Evolutionary conservation across 495 filamentous ascomycete species (phyloP).

Genomic region (Hypomontagnella submonticulosa): DNA sequence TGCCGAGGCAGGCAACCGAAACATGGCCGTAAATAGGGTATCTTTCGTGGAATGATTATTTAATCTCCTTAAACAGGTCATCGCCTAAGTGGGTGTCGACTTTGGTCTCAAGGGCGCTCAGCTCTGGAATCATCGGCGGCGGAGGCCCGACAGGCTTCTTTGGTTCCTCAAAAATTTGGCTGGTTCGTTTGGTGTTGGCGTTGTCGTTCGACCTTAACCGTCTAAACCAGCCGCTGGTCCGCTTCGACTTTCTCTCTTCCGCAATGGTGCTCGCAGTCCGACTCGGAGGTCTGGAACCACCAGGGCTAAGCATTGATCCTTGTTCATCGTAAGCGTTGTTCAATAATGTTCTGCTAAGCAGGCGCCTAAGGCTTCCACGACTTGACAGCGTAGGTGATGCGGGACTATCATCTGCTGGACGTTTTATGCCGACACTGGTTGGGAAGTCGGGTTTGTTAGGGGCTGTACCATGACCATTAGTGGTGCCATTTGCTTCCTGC

Average conservation of each 20-base stretch:
- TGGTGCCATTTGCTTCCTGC: slow-evolving; percentile 42
- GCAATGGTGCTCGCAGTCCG: slow-evolving; percentile 49
- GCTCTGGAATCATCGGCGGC: slow-evolving; percentile 70
- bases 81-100: slow-evolving; percentile 58
- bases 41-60: slow-evolving; percentile 20
- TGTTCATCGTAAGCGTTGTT: slow-evolving; percentile 59
- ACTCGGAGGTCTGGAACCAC: slow-evolving; percentile 52
- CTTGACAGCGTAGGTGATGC: slow-evolving; percentile 57
- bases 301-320: slow-evolving; percentile 41
- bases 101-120: slow-evolving; percentile 63
- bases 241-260: slow-evolving; percentile 57
- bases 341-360: slow-evolving; percentile 58
- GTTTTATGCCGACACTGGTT: slow-evolving; percentile 50
- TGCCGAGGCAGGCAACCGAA: slow-evolving; percentile 27
- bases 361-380: slow-evolving; percentile 58
- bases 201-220: slow-evolving; percentile 54
- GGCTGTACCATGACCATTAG: slow-evolving; percentile 52
- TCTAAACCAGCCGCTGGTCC: slow-evolving; percentile 62
- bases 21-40: slow-evolving; percentile 28
- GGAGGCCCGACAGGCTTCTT: slow-evolving; percentile 59
- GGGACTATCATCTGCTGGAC: slow-evolving; percentile 56
- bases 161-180: slow-evolving; percentile 46
- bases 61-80: slow-evolving; percentile 70
- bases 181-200: slow-evolving; percentile 42
- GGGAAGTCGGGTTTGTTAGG: slow-evolving; percentile 47